A percentile compares a stretch with the other conserved stretches of the same genome.
Conservation (phyloP, 352 stramenopile genomes). For the Phytophthora ramorum region DNA sequence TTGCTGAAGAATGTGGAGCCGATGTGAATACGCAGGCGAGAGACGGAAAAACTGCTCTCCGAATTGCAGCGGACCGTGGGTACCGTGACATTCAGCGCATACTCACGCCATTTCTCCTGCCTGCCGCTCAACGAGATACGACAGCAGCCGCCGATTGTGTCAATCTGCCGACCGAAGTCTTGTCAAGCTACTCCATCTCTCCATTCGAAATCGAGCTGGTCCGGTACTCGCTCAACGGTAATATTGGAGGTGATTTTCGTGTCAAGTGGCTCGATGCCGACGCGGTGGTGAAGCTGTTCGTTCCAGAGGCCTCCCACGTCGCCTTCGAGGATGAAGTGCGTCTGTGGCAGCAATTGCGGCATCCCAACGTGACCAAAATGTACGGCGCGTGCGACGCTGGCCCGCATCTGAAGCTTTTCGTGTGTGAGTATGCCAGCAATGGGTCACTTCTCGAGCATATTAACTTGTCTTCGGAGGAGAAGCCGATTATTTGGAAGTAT, state of each 20-base stretch:
- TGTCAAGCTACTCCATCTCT: neutral
- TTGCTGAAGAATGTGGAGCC: neutral
- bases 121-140: neutral
- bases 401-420: constrained; percentile 13
- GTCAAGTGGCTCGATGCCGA: constrained; percentile 28
- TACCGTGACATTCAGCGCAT: constrained; percentile 1
- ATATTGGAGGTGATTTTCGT: constrained; percentile 15
- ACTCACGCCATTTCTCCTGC: constrained; percentile 1
- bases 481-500: constrained; percentile 3
- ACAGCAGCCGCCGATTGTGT: neutral
- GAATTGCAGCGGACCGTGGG: neutral
- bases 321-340: constrained; percentile 9
- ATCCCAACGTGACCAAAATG: constrained; percentile 35
- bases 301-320: neutral
- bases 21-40: neutral
- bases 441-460: constrained; percentile 11
- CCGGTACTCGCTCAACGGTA: neutral
- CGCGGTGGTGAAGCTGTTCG: constrained; percentile 15
- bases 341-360: constrained; percentile 19
- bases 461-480: neutral
- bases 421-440: constrained; percentile 18
- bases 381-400: constrained; percentile 18
- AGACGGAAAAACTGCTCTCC: neutral
- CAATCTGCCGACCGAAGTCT: neutral
- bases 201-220: constrained; percentile 14